Evolutionary conservation across 257 asterid species (phyloP), one percentile per base, ranked within the genome.

Genomic region (Plantago ovata): DNA sequence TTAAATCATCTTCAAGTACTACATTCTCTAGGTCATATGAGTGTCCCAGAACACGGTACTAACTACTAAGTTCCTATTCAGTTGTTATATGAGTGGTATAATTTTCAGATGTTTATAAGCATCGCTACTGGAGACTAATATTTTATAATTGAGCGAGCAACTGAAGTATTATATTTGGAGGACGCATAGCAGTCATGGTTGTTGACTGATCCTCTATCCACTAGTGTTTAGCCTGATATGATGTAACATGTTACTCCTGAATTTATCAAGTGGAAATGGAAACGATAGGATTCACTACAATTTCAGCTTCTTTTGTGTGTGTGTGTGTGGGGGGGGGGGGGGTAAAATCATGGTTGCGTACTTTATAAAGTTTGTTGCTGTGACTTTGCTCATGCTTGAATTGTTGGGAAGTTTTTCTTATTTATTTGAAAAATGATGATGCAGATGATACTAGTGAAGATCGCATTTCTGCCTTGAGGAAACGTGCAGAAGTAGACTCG

Each of bases 401-500:
- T 43, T 48, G 38, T 47, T 66, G 23, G 16, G 23, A 9, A 24
- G 40, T 54, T 64, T 23, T 20, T 9, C 56, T 55, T 66, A 49
- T 13, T 14, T 44, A 32, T 60, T 9, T 61, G 48, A 58, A 53
- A 66, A 49, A 32, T 62, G 62, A 53, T 67, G 46, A 60, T 64
- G 79, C 93, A 93, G 99, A 86, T 75, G 86, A 81, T 58, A 75
- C 81, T n/a, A 82, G 72, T 73, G 99, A 93, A 72, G 99, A 89
- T 57, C 99, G 97, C 58, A 82, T 86, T 84, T 70, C 67, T 73
- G 86, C 97, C 71, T 72, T 89, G 78, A 73, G 92, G 70, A 93
- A 93, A 79, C 95, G 95, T 50, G 95, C 98, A 24, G 98, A 88
- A 77, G 73, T 88, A 38, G 98, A 88, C 70, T 57, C 94, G 0